A percentile compares a stretch with the other conserved stretches of the same genome.
Conservation (phyloP, 306 rosid species). For the Adenanthera pavonina region DNA sequence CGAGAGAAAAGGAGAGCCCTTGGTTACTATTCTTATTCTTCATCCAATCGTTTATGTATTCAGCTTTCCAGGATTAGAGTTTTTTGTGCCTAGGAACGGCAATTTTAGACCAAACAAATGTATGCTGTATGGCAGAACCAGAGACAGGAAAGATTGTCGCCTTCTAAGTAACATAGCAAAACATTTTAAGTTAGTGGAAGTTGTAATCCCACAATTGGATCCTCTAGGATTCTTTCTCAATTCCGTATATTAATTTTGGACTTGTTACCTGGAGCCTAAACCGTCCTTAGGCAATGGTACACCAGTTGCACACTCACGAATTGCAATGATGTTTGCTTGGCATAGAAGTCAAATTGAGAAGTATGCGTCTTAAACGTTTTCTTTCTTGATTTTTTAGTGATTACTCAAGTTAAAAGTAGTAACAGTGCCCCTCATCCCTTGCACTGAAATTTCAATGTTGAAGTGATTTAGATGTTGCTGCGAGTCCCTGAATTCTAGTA, state of each 20-base stretch:
- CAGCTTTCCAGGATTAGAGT: background rate
- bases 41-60: background rate
- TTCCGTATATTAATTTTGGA: background rate
- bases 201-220: slow-evolving; percentile 7
- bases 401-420: background rate
- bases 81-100: background rate
- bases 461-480: background rate
- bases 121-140: background rate
- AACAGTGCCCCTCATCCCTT: background rate
- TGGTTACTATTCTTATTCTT: background rate
- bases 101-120: background rate
- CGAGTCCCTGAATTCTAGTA: background rate
- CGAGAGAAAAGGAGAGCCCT: background rate
- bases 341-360: background rate
- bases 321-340: background rate
- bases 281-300: background rate
- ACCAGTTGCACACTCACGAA: slow-evolving; percentile 12
- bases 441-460: background rate
- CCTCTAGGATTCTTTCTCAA: slow-evolving; percentile 18
- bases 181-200: slow-evolving; percentile 5
- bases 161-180: slow-evolving; percentile 6
- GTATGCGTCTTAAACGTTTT: background rate
- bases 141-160: background rate
- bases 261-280: slow-evolving; percentile 18
- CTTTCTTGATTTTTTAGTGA: background rate